Evolutionary conservation across 2,329 filamentous ascomycete genomes (phyloP).

Genomic region (Cladorrhinum sp.): DNA sequence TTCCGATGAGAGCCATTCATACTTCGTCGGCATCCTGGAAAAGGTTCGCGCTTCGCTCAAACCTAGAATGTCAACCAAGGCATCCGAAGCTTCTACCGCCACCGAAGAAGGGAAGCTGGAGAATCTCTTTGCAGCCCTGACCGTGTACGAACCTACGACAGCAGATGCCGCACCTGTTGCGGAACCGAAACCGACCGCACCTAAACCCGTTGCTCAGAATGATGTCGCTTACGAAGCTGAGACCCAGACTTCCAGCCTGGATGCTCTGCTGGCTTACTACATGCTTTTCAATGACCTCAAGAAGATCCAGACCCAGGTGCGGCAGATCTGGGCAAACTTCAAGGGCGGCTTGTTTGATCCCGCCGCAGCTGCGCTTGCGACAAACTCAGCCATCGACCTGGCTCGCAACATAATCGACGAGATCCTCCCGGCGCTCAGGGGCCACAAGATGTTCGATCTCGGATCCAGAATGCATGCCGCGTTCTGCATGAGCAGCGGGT

Average conservation of each 20-base stretch:
- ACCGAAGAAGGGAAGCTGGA: conserved; percentile 9
- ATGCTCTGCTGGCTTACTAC: conserved; percentile 30
- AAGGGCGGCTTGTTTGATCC: conserved; percentile 30
- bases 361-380: conserved; percentile 34
- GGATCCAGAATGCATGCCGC: conserved; percentile 21
- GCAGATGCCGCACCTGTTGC: conserved; percentile 29
- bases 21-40: conserved; percentile 37
- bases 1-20: conserved; percentile 31
- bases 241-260: conserved; percentile 22
- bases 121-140: conserved; percentile 37
- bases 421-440: conserved; percentile 25
- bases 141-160: conserved; percentile 38
- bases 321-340: conserved; percentile 34
- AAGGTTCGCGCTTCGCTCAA: conserved; percentile 34
- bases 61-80: conserved; percentile 18
- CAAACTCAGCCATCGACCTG: conserved; percentile 37
- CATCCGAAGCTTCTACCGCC: not conserved
- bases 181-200: conserved; percentile 30
- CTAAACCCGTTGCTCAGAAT: conserved; percentile 12
- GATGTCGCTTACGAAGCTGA: conserved; percentile 35
- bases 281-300: conserved; percentile 33
- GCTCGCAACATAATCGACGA: conserved; percentile 34
- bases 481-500: not conserved
- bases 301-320: conserved; percentile 29
- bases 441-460: conserved; percentile 24